A percentile compares a stretch with the other conserved stretches of the same genome.
Conservation (phyloP, 139 green algal genomes). For the Tetradesmus lagerheimii region DNA sequence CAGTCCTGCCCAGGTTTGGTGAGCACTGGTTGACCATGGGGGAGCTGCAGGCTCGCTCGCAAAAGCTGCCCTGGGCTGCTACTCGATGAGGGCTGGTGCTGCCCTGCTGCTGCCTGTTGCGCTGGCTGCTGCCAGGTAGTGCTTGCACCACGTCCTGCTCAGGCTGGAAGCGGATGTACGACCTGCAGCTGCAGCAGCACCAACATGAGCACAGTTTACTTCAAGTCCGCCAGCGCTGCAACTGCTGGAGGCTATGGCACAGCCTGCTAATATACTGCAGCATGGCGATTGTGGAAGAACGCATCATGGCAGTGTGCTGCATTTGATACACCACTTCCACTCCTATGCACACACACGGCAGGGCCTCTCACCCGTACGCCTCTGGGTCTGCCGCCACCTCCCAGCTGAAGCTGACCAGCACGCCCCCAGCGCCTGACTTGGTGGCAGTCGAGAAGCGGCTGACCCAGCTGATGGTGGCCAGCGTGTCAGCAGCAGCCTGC, state of each 20-base stretch:
- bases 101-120: not conserved
- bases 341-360: too few species aligned
- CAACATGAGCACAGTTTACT: not conserved
- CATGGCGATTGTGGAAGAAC: too few species aligned
- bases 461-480: constrained; percentile 59
- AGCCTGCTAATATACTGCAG: too few species aligned
- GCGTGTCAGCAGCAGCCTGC: constrained; percentile 57
- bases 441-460: constrained; percentile 49
- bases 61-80: not conserved
- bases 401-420: constrained; percentile 58
- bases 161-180: constrained; percentile 13
- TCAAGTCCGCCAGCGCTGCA: too few species aligned
- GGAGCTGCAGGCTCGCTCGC: constrained; percentile 18
- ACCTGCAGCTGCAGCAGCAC: constrained; percentile 6
- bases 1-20: not conserved
- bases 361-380: constrained; percentile 14
- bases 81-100: not conserved
- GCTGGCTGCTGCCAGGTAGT: not conserved
- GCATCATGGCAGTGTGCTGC: too few species aligned
- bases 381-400: constrained; percentile 41
- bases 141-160: not conserved
- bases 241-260: too few species aligned
- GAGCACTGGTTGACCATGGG: constrained; percentile 36
- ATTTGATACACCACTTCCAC: too few species aligned
- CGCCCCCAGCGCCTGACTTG: constrained; percentile 31